A percentile compares a stretch with the other conserved stretches of the same genome.
Conservation (phyloP, 2,329 filamentous ascomycete species). For the Diaporthe sp. region DNA sequence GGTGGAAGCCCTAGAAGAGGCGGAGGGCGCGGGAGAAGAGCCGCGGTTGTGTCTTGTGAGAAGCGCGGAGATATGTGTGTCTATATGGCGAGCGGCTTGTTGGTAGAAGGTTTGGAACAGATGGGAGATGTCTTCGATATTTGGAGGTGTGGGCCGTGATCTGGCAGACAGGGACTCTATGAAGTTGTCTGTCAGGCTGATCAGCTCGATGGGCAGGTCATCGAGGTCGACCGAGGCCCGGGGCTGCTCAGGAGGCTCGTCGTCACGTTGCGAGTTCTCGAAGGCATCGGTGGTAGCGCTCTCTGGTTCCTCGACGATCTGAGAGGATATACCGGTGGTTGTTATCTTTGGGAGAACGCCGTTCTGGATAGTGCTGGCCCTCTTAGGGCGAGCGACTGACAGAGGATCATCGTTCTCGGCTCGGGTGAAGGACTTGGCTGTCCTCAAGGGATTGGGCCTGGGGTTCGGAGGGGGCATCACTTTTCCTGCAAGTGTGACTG, state of each 20-base stretch:
- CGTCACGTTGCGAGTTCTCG: conserved; percentile 56
- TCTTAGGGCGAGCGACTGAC: conserved; percentile 47
- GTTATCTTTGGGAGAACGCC: conserved; percentile 43
- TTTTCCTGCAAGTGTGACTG: conserved; percentile 34
- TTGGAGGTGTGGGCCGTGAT: conserved; percentile 85
- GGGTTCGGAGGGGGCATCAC: conserved; percentile 31
- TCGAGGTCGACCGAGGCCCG: conserved; percentile 78
- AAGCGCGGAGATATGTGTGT: conserved; percentile 85
- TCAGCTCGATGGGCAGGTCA: conserved; percentile 92
- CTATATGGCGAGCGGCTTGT: conserved; percentile 82
- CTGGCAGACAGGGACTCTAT: conserved; percentile 90
- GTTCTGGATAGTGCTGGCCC: conserved; percentile 59
- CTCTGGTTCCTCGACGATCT: conserved; percentile 40
- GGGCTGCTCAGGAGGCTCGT: conserved; percentile 58
- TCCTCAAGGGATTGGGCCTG: conserved; percentile 42
- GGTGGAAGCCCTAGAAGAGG: conserved; percentile 66
- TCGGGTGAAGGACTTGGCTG: conserved; percentile 42
- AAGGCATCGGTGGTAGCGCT: conserved; percentile 56
- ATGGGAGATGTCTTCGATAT: conserved; percentile 82
- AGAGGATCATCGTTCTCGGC: conserved; percentile 32
- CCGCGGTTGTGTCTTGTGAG: conserved; percentile 80
- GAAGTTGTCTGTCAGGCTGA: conserved; percentile 92
- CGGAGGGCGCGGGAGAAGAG: conserved; percentile 63
- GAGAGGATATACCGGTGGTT: conserved; percentile 20
- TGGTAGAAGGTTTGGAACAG: conserved; percentile 96